Base-by-base conservation (phyloP, 495 filamentous ascomycete species). In the Talaromyces liani region DNA sequence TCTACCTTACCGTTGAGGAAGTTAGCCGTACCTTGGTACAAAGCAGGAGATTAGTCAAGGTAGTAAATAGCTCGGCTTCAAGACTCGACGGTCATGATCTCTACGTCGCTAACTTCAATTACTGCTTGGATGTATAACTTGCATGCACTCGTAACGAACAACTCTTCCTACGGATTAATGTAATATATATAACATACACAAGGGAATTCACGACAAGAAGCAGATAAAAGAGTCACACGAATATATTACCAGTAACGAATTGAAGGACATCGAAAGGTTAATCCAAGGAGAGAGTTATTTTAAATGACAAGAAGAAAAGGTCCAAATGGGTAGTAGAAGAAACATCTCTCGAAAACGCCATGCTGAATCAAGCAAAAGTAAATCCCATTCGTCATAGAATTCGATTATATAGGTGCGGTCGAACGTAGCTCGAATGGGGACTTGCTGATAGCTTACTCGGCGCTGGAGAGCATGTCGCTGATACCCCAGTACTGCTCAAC, bases 401-500 rank as follows among this genome's bases (percentile, higher is more conserved):
- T 49, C 14, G 36, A 41, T 41, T 54, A 24, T 54, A 54, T 25
- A 54, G 8, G 10, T 54, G 14, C 20, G 18, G 14, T 54, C 20
- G 6, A n/a, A 54, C 2, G 9, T 12, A 54, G 47, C 20, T 2
- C 7, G 24, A n/a, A 58, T 58, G 55, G 55, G 55, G 16, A 10
- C 25, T 34, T 36, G 31, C 56, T 55, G 56, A 58, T 58, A 36
- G n/a, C 56, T 36, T 58, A 58, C 56, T 18, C 5, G 16, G 56
- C 27, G 8, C 18, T 12, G 45, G 18, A 49, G 24, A 61, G 41
- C 18, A 61, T 61, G 58, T 61, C 58, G 45, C 25, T 31, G 4
- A 62, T 47, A 62, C 91, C 91, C 85, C 91, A 97, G 79, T 80
- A 75, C 72, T 84, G 83, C 89, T 98, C 93, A 65, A 93, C 91